Percentiles rank a stretch among this genome's conserved stretches.
Conservation (phyloP, 148 eudicot genomes). For the Rhododendron molle region DNA sequence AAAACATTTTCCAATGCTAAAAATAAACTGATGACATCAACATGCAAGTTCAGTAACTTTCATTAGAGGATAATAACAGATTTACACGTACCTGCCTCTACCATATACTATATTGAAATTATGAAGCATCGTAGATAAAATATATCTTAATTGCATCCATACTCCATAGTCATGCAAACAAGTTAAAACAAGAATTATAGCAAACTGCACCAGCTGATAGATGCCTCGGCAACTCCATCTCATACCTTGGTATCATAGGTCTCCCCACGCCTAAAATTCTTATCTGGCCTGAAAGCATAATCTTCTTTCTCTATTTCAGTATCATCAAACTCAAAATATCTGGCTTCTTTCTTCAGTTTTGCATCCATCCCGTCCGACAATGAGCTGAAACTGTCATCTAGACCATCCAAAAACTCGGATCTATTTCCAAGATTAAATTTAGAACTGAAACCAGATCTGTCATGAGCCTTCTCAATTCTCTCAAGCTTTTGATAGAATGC, state of each 20-base stretch:
- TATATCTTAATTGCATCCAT: neutral
- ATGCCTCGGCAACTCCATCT: conserved; percentile 6
- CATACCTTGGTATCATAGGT: conserved; percentile 70
- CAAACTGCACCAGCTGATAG: conserved; percentile 1
- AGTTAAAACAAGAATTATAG: neutral
- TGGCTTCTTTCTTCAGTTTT: conserved; percentile 64
- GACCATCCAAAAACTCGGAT: conserved; percentile 32
- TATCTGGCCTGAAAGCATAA: conserved; percentile 72
- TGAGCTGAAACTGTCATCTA: conserved; percentile 42
- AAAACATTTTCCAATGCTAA: neutral
- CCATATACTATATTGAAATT: neutral
- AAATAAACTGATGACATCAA: neutral
- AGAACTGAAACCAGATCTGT: conserved; percentile 27
- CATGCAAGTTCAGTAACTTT: neutral
- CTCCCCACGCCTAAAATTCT: conserved; percentile 33
- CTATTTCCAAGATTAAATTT: conserved; percentile 13
- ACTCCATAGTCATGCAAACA: neutral
- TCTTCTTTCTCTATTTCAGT: conserved; percentile 42
- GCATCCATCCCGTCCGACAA: conserved; percentile 67
- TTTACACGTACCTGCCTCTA: neutral
- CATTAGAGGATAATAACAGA: neutral
- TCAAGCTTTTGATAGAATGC: conserved; percentile 48
- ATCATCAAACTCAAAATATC: conserved; percentile 51
- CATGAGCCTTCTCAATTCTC: conserved; percentile 31
- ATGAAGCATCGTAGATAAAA: neutral